phyloP scores from a whole-genome alignment of 1,284 basidiomycete genomes.

The Phylloboletellus chloephorus region DNA sequence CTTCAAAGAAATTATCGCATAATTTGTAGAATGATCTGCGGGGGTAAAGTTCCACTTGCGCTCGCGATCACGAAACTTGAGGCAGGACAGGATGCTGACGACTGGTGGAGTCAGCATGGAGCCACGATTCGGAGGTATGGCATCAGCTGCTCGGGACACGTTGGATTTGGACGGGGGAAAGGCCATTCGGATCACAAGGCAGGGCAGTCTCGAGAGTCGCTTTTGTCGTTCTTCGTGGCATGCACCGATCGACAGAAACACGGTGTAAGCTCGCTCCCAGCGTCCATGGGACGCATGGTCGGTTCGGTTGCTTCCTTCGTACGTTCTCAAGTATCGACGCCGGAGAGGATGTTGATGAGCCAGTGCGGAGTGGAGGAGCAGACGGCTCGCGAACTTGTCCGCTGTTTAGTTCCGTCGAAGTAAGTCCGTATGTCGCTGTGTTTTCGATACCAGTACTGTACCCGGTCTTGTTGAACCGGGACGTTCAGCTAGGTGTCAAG shows the following conservation, averaged over 20 bases:
- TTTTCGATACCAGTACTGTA: not conserved
- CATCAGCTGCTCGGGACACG: conserved; percentile 27
- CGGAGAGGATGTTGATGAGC: conserved; percentile 14
- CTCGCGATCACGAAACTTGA: conserved; percentile 27
- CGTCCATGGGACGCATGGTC: conserved; percentile 10
- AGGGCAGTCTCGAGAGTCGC: conserved; percentile 11
- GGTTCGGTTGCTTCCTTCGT: conserved; percentile 9
- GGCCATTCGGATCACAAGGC: not conserved
- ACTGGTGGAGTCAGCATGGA: conserved; percentile 32
- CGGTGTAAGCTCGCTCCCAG: conserved; percentile 4
- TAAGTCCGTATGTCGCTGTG: not conserved
- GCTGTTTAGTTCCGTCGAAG: conserved; percentile 11
- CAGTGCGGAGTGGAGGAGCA: conserved; percentile 21
- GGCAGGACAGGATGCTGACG: conserved; percentile 22
- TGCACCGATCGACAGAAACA: conserved; percentile 13
- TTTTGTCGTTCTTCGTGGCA: conserved; percentile 19
- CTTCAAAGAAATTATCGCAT: conserved; percentile 27
- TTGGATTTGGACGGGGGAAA: conserved; percentile 27
- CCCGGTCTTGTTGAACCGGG: too few relatives aligned
- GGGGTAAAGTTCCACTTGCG: conserved; percentile 19
- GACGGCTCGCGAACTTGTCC: conserved; percentile 20
- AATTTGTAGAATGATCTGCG: conserved; percentile 26
- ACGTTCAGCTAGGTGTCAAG: too few relatives aligned
- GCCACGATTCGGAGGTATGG: conserved; percentile 25
- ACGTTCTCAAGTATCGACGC: conserved; percentile 9